Percentiles rank a stretch among this genome's conserved stretches.
phyloP scores from a whole-genome alignment of 306 rosid species.

The Malus fusca region DNA sequence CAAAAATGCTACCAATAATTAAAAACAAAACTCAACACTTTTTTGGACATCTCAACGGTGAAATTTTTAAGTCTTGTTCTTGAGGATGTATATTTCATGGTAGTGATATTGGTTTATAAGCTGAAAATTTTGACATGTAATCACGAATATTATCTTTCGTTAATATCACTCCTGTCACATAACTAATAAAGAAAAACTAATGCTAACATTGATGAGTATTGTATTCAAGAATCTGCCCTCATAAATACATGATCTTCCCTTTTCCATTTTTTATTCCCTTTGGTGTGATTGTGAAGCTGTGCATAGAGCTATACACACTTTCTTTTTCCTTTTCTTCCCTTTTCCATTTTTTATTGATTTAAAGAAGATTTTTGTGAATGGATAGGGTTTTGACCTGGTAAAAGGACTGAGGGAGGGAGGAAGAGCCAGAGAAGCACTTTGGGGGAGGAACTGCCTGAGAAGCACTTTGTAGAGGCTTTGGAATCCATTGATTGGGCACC shows the following conservation, averaged over 20 bases:
- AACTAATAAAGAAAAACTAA: too few relatives aligned
- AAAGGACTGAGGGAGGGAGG: neutral
- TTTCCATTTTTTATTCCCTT: too few relatives aligned
- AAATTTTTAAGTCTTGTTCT: neutral
- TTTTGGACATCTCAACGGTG: neutral
- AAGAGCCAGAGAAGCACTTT: neutral
- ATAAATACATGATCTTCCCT: neutral
- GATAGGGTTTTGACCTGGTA: slow-evolving; percentile 16
- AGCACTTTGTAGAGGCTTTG: neutral
- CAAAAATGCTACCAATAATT: too few relatives aligned
- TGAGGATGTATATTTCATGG: neutral
- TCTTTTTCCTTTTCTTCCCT: neutral
- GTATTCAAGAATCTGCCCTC: neutral
- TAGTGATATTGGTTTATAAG: neutral
- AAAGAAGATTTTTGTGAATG: neutral
- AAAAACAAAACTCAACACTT: neutral
- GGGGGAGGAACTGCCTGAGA: neutral
- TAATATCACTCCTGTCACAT: neutral
- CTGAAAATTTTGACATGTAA: neutral
- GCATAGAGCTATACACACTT: too few relatives aligned
- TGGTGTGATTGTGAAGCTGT: neutral
- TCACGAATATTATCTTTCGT: neutral
- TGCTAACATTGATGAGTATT: too few relatives aligned
- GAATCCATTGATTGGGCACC: slow-evolving; percentile 18
- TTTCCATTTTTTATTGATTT: neutral